Conservation (phyloP, 345 rosid species). For the Turritis glabra region DNA sequence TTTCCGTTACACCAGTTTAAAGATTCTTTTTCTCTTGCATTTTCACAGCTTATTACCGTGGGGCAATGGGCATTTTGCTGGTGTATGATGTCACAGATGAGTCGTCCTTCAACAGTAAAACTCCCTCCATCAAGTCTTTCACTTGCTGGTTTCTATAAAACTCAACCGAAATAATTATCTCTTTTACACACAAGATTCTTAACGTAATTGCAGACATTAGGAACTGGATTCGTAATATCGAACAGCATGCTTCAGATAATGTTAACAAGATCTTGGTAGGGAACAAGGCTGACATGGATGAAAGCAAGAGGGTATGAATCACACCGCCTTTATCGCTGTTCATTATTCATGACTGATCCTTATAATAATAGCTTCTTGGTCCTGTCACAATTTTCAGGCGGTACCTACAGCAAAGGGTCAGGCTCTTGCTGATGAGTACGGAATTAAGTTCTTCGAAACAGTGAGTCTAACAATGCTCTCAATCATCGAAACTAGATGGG, state of each 20-base stretch:
- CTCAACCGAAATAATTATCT: neutral
- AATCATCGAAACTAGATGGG: neutral
- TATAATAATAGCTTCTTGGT: neutral
- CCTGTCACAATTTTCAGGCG: slow-evolving; percentile 54
- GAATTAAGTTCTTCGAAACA: slow-evolving; percentile 95
- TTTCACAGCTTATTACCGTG: slow-evolving; percentile 78
- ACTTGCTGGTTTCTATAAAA: neutral
- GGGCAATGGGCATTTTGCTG: slow-evolving; percentile 93
- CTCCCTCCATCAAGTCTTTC: slow-evolving; percentile 15
- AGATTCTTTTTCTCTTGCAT: neutral
- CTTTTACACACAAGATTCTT: slow-evolving; percentile 6
- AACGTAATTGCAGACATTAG: slow-evolving; percentile 69
- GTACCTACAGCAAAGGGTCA: slow-evolving; percentile 96
- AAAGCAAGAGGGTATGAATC: slow-evolving; percentile 85
- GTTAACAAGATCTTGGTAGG: slow-evolving; percentile 98
- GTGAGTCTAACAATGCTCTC: slow-evolving; percentile 47
- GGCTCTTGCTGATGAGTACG: slow-evolving; percentile 98
- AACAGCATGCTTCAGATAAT: slow-evolving; percentile 98
- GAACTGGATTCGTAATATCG: slow-evolving; percentile 99
- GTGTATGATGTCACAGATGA: slow-evolving; percentile 91
- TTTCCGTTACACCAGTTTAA: neutral
- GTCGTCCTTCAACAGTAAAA: slow-evolving; percentile 81
- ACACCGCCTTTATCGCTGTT: neutral
- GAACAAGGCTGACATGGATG: slow-evolving; percentile 99
- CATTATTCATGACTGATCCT: neutral